Evolutionary conservation across 2,329 filamentous ascomycete genomes (phyloP).

Genomic region (Colletotrichum phormii): DNA sequence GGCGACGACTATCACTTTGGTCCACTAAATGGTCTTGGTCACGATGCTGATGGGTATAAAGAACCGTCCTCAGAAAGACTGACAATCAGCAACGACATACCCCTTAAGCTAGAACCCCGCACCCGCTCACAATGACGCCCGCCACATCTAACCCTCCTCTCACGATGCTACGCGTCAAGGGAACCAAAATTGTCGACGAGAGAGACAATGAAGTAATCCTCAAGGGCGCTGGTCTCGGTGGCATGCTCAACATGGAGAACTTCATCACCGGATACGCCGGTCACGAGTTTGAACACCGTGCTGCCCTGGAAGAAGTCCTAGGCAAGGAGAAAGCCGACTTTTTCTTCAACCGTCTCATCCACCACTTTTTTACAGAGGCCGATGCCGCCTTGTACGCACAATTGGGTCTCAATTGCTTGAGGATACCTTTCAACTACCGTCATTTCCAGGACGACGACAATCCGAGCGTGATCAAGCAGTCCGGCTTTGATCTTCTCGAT

Average conservation of each 20-base stretch:
- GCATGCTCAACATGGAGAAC: conserved; percentile 64
- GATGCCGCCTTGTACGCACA: conserved; percentile 69
- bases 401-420: conserved; percentile 67
- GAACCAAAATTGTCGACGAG: conserved; percentile 55
- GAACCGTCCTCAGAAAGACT: not conserved
- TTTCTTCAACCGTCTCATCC: conserved; percentile 68
- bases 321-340: conserved; percentile 68
- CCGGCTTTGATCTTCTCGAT: conserved; percentile 62
- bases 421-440: conserved; percentile 71
- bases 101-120: not conserved
- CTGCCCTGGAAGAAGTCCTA: conserved; percentile 63
- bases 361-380: conserved; percentile 69
- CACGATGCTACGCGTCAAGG: conserved; percentile 45
- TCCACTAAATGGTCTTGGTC: not conserved
- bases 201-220: conserved; percentile 59
- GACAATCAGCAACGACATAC: not conserved
- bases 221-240: conserved; percentile 46
- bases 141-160: conserved; percentile 38
- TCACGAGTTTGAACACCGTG: conserved; percentile 68
- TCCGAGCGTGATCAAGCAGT: conserved; percentile 57
- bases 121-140: not conserved
- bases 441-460: conserved; percentile 66
- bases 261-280: conserved; percentile 74
- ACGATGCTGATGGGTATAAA: conserved; percentile 21
- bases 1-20: not conserved